A percentile compares a stretch with the other conserved stretches of the same genome.
Evolutionary conservation across 306 rosid genomes (phyloP).

Genomic region (Vicia sativa): DNA sequence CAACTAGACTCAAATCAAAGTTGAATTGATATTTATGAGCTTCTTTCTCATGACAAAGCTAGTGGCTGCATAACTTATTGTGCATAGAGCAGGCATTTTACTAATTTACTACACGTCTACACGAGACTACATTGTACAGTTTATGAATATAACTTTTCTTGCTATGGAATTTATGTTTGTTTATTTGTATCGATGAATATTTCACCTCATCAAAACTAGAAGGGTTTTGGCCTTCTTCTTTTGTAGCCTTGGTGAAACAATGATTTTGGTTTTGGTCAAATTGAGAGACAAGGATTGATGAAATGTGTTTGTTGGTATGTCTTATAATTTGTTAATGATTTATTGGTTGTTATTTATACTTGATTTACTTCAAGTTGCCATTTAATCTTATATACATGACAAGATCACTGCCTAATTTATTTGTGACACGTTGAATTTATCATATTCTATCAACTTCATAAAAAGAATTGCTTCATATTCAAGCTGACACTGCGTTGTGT

Average conservation of each 20-base stretch:
- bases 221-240: constrained; percentile 35
- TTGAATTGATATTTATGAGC: constrained; percentile 28
- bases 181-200: constrained; percentile 20
- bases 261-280: constrained; percentile 29
- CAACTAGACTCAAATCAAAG: constrained; percentile 41
- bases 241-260: constrained; percentile 40
- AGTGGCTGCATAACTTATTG: constrained; percentile 30
- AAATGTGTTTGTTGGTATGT: constrained; percentile 16
- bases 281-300: constrained; percentile 26
- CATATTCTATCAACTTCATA: constrained; percentile 11
- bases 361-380: too few relatives aligned
- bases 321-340: constrained; percentile 19
- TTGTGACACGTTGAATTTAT: constrained; percentile 9
- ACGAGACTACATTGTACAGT: constrained; percentile 43
- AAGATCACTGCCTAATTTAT: constrained; percentile 11
- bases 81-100: constrained; percentile 35
- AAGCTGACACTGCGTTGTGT: constrained; percentile 19
- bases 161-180: constrained; percentile 25
- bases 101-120: not conserved
- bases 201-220: constrained; percentile 32
- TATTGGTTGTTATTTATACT: too few relatives aligned
- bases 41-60: constrained; percentile 31
- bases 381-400: not conserved
- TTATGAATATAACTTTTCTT: constrained; percentile 40
- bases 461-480: constrained; percentile 22